phyloP scores from a whole-genome alignment of 345 rosid genomes.

The Lepidium sativum region DNA sequence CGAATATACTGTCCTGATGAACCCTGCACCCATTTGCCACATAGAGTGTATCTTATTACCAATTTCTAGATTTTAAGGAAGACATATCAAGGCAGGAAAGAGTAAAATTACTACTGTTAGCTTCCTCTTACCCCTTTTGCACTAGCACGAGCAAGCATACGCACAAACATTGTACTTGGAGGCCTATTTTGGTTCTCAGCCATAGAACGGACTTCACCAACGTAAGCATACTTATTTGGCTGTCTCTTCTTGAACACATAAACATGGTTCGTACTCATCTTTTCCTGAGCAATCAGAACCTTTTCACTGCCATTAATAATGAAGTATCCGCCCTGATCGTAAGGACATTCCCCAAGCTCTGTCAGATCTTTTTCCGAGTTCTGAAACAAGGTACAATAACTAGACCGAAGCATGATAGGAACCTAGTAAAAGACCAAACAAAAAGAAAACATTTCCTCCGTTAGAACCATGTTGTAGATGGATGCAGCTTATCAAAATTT shows the following conservation, averaged over 20 bases:
- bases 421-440: slow-evolving; percentile 38
- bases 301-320: slow-evolving; percentile 98
- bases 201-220: slow-evolving; percentile 96
- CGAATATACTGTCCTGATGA: slow-evolving; percentile 94
- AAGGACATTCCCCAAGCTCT: slow-evolving; percentile 98
- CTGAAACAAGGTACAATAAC: slow-evolving; percentile 75
- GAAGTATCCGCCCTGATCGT: slow-evolving; percentile 97
- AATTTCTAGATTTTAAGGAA: not conserved
- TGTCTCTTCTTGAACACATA: slow-evolving; percentile 97
- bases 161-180: slow-evolving; percentile 97
- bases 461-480: not conserved
- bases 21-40: slow-evolving; percentile 46
- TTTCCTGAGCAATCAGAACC: slow-evolving; percentile 97
- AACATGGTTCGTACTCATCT: slow-evolving; percentile 98
- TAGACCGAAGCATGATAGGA: slow-evolving; percentile 97
- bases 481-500: not conserved
- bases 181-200: slow-evolving; percentile 93
- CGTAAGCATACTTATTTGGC: slow-evolving; percentile 88
- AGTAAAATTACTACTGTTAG: not conserved
- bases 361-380: slow-evolving; percentile 97
- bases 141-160: slow-evolving; percentile 97
- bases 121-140: slow-evolving; percentile 77
- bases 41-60: not conserved
- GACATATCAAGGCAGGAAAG: not conserved
- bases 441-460: not conserved